A percentile compares a stretch with the other conserved stretches of the same genome.
Evolutionary conservation across 2,329 filamentous ascomycete species (phyloP).

Genomic region (Cercospora nicotianae): DNA sequence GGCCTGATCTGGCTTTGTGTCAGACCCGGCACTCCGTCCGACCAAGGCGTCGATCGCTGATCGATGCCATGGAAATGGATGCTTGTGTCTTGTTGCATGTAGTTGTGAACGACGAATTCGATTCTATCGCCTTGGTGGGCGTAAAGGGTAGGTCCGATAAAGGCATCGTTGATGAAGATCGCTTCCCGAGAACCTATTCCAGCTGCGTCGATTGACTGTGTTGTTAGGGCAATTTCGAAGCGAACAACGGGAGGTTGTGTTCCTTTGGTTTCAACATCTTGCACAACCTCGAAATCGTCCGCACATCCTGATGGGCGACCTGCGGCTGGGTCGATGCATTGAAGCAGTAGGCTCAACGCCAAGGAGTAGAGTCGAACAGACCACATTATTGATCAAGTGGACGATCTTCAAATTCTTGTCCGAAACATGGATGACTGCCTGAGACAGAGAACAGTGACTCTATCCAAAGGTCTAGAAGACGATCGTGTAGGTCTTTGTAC

Average conservation of each 20-base stretch:
- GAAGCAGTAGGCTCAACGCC: background rate
- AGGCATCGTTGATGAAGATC: slow-evolving; percentile 16
- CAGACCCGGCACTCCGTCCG: slow-evolving; percentile 21
- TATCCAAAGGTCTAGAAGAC: background rate
- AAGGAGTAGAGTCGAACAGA: background rate
- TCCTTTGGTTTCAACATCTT: background rate
- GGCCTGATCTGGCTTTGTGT: slow-evolving; percentile 23
- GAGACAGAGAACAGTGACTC: background rate
- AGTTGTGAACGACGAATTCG: slow-evolving; percentile 20
- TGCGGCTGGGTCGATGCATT: background rate
- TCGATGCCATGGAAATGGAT: slow-evolving; percentile 23
- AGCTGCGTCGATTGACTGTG: slow-evolving; percentile 8
- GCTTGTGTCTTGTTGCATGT: slow-evolving; percentile 17
- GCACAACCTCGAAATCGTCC: background rate
- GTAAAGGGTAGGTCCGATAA: slow-evolving; percentile 16
- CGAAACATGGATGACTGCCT: background rate
- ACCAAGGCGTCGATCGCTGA: slow-evolving; percentile 26
- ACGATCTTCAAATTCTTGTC: background rate
- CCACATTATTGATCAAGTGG: background rate
- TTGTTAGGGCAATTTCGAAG: slow-evolving; percentile 10
- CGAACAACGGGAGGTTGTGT: background rate
- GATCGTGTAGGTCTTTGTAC: background rate
- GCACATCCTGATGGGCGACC: background rate
- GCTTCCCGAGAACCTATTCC: slow-evolving; percentile 12
- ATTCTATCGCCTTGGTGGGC: slow-evolving; percentile 15